Evolutionary conservation across 2,329 filamentous ascomycete genomes (phyloP), one percentile per base, ranked within the genome.

Genomic region (Penicillium sp.): DNA sequence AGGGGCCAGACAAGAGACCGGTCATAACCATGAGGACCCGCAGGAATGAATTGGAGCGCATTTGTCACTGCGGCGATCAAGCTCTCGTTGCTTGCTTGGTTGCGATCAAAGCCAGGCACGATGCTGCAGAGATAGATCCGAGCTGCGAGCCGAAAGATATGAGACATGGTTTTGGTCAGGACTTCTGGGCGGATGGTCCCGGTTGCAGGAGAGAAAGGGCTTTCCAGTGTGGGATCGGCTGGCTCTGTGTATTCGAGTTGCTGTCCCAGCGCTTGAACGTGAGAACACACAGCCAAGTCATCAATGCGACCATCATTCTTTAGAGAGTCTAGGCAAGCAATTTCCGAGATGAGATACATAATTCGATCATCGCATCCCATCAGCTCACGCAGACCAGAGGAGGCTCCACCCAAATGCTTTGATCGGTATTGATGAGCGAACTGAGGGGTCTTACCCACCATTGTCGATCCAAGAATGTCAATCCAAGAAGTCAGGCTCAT

Each of bases 291-390:
- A 47, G 86, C 84, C 61, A 94, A 86, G 67, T 94, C 87, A 63
- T 96, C 89, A 64, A 81, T 64, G 78, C 94, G 91, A 64, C 89
- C 89, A 56, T 89, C 85, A 36, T 80, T 78, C 79, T 94, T 95
- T 60, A 97, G 84, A 3, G 90, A 89, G 72, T 97, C 94, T 49
- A 99, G 85, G 74, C 94, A 97, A 51, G 93, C 90, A 66, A 97
- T 96, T 76, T 99, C 94, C 2, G 91, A 96, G 71, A 99, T 96
- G 66, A 97, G 81, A 74, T 96, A 97, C 91, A 99, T 97, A 75
- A 97, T 89, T 19, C 87, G 86, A 75, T 99, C 94, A 61, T 97
- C 93, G 73, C 94, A 97, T 63, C 94, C 94, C 92, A 97, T 97
- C 47, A 97, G 83, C 77, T 96, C 91, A 49, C 88, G 86, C 35